These are phyloP conservation scores for Coriaria nepalensis DNA, from an alignment of 306 rosid genomes.

Conservation along the genomic window DNA sequence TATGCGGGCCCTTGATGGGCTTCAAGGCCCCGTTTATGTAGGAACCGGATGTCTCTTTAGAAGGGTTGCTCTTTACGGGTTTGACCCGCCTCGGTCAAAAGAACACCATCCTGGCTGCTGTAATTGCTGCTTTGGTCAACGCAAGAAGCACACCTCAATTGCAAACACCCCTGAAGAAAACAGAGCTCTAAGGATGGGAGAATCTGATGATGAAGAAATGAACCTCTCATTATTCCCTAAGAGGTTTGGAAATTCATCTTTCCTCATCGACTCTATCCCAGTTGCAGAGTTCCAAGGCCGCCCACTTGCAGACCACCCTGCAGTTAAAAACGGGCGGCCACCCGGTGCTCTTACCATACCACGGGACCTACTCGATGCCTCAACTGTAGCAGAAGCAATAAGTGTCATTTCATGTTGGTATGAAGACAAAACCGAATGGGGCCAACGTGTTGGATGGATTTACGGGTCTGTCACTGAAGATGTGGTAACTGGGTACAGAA, in stretches of 20 bases:
- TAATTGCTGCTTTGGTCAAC: constrained; percentile 53
- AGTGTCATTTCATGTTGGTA: constrained; percentile 96
- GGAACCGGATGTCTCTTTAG: constrained; percentile 97
- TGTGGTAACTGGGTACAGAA: constrained; percentile 90
- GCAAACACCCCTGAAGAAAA: constrained; percentile 43
- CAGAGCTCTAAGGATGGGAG: constrained; percentile 64
- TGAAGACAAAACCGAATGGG: constrained; percentile 97
- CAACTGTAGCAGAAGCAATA: constrained; percentile 92
- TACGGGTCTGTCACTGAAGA: constrained; percentile 96
- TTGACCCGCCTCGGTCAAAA: constrained; percentile 82
- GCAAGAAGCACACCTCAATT: constrained; percentile 39
- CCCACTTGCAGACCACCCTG: constrained; percentile 95
- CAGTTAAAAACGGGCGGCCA: constrained; percentile 87
- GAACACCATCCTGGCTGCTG: constrained; percentile 50
- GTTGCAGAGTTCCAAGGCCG: constrained; percentile 95
- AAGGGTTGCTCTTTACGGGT: constrained; percentile 86
- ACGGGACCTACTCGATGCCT: constrained; percentile 83
- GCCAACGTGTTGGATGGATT: constrained; percentile 97
- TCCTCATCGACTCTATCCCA: constrained; percentile 82
- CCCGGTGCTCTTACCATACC: constrained; percentile 81
- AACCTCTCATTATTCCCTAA: constrained; percentile 62
- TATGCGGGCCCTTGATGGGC: constrained; percentile 99
- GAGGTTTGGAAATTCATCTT: constrained; percentile 75
- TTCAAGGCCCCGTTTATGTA: constrained; percentile 91
- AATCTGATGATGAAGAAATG: constrained; percentile 82